Evolutionary conservation across 1,139 yeast genomes (phyloP).

Genomic region (Debaryomycetaceae sp.): DNA sequence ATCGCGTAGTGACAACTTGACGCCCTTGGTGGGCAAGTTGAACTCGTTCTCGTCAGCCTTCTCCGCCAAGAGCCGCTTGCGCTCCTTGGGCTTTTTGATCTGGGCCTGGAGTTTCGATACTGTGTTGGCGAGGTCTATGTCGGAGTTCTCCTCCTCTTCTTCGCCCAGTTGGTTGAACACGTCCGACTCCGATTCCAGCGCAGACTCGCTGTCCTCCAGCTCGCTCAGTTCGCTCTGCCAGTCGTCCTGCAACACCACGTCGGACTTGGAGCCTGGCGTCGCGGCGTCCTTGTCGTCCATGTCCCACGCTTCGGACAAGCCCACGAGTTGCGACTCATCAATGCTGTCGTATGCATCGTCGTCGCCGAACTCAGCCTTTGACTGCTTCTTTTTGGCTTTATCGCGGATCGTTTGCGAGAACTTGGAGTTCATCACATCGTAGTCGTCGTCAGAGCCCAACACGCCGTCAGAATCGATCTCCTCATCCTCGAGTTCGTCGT

Average conservation of each 20-base stretch:
- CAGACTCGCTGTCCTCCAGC: slow-evolving; percentile 14
- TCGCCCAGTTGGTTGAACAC: slow-evolving; percentile 16
- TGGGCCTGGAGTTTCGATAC: slow-evolving; percentile 26
- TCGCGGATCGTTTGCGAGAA: slow-evolving; percentile 68
- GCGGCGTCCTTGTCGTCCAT: slow-evolving; percentile 56
- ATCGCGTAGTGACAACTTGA: slow-evolving; percentile 64
- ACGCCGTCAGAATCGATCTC: slow-evolving; percentile 77
- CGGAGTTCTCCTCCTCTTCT: slow-evolving; percentile 19
- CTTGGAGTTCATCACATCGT: slow-evolving; percentile 60
- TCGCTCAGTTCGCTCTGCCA: slow-evolving; percentile 32
- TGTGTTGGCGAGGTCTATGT: slow-evolving; percentile 33
- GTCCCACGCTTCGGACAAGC: slow-evolving; percentile 88
- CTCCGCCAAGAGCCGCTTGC: slow-evolving; percentile 43
- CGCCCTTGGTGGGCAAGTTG: slow-evolving; percentile 56
- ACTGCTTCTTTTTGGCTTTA: slow-evolving; percentile 34
- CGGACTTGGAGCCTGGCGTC: slow-evolving; percentile 14
- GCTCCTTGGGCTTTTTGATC: slow-evolving; percentile 32
- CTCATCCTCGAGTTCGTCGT: slow-evolving; percentile 50
- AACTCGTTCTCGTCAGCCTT: slow-evolving; percentile 68
- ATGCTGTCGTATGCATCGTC: slow-evolving; percentile 51
- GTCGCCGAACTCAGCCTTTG: slow-evolving; percentile 24
- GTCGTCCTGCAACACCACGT: slow-evolving; percentile 39
- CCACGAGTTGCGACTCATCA: slow-evolving; percentile 71
- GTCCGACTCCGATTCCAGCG: slow-evolving; percentile 17
- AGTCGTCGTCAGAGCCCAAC: slow-evolving; percentile 70